These are phyloP conservation scores for Mycena vitilis DNA, from an alignment of 768 basidiomycete genomes.

Conservation along the genomic window DNA sequence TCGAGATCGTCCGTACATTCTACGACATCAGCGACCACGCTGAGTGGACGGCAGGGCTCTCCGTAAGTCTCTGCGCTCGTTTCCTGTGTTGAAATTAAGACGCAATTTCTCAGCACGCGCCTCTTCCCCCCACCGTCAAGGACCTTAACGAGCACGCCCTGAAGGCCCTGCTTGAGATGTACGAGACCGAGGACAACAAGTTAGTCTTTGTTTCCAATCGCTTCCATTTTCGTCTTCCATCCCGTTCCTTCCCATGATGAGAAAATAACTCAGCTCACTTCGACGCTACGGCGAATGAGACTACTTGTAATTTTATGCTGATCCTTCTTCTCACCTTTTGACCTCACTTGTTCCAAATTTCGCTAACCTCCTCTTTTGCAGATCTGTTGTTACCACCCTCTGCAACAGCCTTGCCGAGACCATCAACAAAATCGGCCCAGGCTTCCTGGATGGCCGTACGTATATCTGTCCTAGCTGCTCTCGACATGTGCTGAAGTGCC, in stretches of 20 bases:
- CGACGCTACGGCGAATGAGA: slow-evolving; percentile 76
- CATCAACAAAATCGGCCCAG: slow-evolving; percentile 91
- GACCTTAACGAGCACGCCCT: slow-evolving; percentile 84
- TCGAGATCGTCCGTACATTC: slow-evolving; percentile 91
- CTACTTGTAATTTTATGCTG: slow-evolving; percentile 52
- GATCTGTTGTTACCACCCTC: slow-evolving; percentile 88
- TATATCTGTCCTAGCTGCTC: slow-evolving; percentile 21
- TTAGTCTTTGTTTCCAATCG: slow-evolving; percentile 59
- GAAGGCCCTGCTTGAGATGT: slow-evolving; percentile 85
- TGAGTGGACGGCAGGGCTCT: slow-evolving; percentile 85
- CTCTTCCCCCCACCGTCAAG: slow-evolving; percentile 76
- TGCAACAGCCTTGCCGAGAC: slow-evolving; percentile 93
- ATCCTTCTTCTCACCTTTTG: slow-evolving; percentile 37
- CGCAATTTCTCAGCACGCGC: slow-evolving; percentile 48
- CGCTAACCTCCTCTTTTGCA: slow-evolving; percentile 49
- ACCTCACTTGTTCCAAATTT: slow-evolving; percentile 21
- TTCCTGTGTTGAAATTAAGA: slow-evolving; percentile 11
- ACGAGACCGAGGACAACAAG: slow-evolving; percentile 97
- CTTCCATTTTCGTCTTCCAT: slow-evolving; percentile 11
- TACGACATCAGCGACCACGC: slow-evolving; percentile 87
- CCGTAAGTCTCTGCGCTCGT: slow-evolving; percentile 52
- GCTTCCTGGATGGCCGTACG: slow-evolving; percentile 83
- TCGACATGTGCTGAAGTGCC: slow-evolving; percentile 22
- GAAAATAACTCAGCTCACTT: slow-evolving; percentile 82
- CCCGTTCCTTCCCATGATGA: slow-evolving; percentile 55